Percentiles rank a stretch among this genome's conserved stretches.
Evolutionary conservation across 129 eudicot species (phyloP).

Genomic region (Arctium lappa): DNA sequence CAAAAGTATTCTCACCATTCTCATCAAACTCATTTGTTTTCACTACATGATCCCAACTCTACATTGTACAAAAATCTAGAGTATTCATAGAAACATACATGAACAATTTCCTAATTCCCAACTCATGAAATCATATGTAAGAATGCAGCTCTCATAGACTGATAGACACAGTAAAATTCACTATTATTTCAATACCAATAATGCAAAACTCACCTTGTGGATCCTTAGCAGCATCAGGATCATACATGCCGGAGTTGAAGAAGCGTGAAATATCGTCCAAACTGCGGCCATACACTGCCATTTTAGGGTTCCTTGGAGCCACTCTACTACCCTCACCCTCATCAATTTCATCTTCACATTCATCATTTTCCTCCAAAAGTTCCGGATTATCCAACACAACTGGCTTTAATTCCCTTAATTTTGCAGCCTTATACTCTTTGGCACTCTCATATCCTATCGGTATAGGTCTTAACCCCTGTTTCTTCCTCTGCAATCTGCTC

Average conservation of each 20-base stretch:
- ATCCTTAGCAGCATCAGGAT: slow-evolving; percentile 54
- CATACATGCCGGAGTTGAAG: slow-evolving; percentile 60
- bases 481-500: slow-evolving; percentile 40
- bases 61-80: background rate
- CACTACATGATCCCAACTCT: background rate
- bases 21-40: background rate
- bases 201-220: slow-evolving; percentile 44
- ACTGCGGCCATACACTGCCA: slow-evolving; percentile 78
- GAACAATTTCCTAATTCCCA: background rate
- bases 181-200: background rate
- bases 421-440: slow-evolving; percentile 60
- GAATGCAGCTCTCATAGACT: background rate
- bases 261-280: slow-evolving; percentile 75
- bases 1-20: no score
- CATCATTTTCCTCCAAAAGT: slow-evolving; percentile 1
- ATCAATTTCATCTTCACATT: background rate
- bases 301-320: slow-evolving; percentile 67
- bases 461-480: slow-evolving; percentile 43
- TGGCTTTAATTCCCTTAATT: slow-evolving; percentile 61
- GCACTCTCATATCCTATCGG: slow-evolving; percentile 22
- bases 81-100: background rate
- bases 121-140: background rate
- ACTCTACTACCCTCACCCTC: slow-evolving; percentile 35
- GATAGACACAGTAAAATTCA: background rate
- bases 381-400: slow-evolving; percentile 62